Percentiles rank a stretch among this genome's conserved stretches.
Conservation (phyloP, 176 grass and related monocot genomes). For the Aegilops speltoides region DNA sequence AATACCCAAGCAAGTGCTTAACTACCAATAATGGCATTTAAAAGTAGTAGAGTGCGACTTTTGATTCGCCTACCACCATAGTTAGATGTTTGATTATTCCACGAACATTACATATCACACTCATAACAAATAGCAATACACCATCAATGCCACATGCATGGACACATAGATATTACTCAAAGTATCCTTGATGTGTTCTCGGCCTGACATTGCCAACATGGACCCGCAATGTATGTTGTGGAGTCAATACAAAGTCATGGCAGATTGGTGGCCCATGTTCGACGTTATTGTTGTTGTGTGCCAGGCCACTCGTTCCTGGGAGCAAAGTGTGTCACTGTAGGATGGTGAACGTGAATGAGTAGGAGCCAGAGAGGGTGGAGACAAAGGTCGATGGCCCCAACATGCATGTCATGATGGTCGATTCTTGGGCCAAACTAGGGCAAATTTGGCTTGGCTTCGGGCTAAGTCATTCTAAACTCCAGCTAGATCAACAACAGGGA, state of each 20-base stretch:
- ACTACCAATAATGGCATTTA: not conserved
- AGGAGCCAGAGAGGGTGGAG: no score
- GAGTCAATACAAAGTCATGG: not conserved
- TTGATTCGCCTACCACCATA: not conserved
- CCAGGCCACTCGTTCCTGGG: not conserved
- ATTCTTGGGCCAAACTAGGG: no score
- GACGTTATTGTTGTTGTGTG: not conserved
- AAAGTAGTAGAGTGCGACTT: not conserved
- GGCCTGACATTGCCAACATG: conserved; percentile 12
- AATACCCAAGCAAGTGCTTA: not conserved
- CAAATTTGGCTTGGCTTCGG: no score
- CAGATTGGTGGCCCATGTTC: not conserved
- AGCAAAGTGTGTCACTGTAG: not conserved
- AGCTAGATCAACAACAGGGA: no score
- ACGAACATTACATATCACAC: not conserved
- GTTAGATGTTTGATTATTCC: not conserved
- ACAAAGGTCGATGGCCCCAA: no score
- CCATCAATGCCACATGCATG: not conserved
- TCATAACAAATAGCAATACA: not conserved
- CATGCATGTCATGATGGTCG: no score
- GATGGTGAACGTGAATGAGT: no score
- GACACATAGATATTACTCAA: not conserved
- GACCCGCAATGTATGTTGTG: conserved; percentile 14
- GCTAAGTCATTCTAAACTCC: no score
- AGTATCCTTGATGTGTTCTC: not conserved